Evolutionary conservation across 2,329 filamentous ascomycete genomes (phyloP), one percentile per base, ranked within the genome.

Genomic region (Paracoccidioides lutzii): DNA sequence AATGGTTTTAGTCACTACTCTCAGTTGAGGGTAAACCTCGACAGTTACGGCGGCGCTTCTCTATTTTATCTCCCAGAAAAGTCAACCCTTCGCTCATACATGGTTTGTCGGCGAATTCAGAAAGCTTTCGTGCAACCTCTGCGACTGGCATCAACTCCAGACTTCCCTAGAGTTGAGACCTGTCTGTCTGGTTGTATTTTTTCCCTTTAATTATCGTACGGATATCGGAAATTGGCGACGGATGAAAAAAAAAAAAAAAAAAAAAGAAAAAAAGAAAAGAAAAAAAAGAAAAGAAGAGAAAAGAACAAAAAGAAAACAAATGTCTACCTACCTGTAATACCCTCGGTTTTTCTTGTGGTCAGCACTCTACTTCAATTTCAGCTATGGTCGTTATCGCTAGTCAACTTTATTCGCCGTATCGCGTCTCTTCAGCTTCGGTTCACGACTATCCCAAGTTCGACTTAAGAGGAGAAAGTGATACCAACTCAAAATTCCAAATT

Each of bases 401-500:
- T 69, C 68, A 73, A 65, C 68, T 70, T 60, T 69, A 67, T 61
- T 66, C 65, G 69, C 63, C 67, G 65, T 68, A 59, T 68, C 65
- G 60, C 66, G 63, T 67, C 63, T 67, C 65, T 63, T 64, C 61
- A 65, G 62, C 59, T 65, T 62, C 66, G 67, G 65, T 68, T 72
- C 73, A 73, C 55, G 71, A 71, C 69, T 67, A 67, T 69, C 64
- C 68, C 67, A 66, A 69, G 67, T 69, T 67, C 69, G 67, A 63
- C 63, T 22, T 38, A 52, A 42, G 37, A 61, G 30, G 45, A 56
- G 43, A 44, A 22, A 50, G 52, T 56, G 52, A 55, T 38, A 28
- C 52, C 51, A 48, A 6, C 32, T 46, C 55, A 56, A 52, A 42
- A 46, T 53, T 55, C 43, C 54, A 44, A 37, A 45, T 6, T 53